phyloP scores from a whole-genome alignment of 1,284 basidiomycete genomes.

The Leccinum pachyderme region DNA sequence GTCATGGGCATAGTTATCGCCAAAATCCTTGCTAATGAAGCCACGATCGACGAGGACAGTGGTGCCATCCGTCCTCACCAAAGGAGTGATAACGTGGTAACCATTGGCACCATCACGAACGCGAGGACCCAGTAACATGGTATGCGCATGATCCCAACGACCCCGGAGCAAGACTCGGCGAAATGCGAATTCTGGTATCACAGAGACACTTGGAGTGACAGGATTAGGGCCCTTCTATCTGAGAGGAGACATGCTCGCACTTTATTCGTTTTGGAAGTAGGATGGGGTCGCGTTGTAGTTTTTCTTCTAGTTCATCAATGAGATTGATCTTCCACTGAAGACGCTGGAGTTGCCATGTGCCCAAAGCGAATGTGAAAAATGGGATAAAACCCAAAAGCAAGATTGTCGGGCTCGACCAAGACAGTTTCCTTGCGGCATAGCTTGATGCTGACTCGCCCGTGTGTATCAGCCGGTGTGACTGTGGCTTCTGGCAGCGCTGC shows the following conservation, averaged over 20 bases:
- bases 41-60: constrained; percentile 73
- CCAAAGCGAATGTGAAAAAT: constrained; percentile 87
- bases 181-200: constrained; percentile 84
- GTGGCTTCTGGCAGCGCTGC: constrained; percentile 2
- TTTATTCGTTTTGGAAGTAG: constrained; percentile 84
- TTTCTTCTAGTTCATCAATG: constrained; percentile 93
- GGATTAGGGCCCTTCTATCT: background rate
- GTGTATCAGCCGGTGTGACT: constrained; percentile 17
- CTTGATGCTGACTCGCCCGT: constrained; percentile 9
- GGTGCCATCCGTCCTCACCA: constrained; percentile 55
- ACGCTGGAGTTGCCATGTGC: constrained; percentile 90
- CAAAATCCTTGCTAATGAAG: constrained; percentile 74
- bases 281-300: constrained; percentile 81
- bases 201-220: constrained; percentile 48
- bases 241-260: constrained; percentile 47
- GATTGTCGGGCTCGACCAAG: constrained; percentile 71
- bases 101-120: constrained; percentile 71
- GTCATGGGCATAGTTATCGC: constrained; percentile 35
- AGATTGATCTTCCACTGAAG: constrained; percentile 94
- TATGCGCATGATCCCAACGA: constrained; percentile 70
- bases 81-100: constrained; percentile 84
- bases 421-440: constrained; percentile 56
- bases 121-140: constrained; percentile 74
- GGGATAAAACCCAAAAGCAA: constrained; percentile 85
- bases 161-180: constrained; percentile 82